Conservation (phyloP, 768 basidiomycete genomes). For the Boletus insuetus region DNA sequence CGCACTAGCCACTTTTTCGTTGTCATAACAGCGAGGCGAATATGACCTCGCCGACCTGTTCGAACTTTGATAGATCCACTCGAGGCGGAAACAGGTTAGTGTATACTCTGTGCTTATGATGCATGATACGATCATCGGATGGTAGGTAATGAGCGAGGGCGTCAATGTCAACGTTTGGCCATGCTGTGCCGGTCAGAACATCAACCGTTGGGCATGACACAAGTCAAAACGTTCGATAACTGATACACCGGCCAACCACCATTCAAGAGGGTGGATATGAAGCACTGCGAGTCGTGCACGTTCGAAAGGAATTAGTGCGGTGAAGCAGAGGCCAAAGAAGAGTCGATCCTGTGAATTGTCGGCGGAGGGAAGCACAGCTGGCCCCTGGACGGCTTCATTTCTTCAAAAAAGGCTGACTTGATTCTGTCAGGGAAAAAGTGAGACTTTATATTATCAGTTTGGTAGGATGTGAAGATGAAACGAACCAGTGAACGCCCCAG, state of each 20-base stretch:
- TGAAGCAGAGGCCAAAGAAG: conserved; percentile 1
- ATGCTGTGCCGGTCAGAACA: conserved; percentile 11
- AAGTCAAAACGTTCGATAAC: not conserved
- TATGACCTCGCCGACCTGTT: not conserved
- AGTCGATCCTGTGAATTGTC: conserved; percentile 5
- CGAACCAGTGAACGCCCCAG: not conserved
- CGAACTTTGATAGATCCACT: not conserved
- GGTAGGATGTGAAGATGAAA: conserved; percentile 10
- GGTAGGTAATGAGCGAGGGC: not conserved
- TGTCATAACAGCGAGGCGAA: not conserved
- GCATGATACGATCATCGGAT: conserved; percentile 7
- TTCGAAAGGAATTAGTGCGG: conserved; percentile 3
- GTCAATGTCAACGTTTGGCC: conserved; percentile 4
- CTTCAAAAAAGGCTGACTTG: not conserved
- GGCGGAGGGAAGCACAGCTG: conserved; percentile 8
- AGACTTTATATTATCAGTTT: not conserved
- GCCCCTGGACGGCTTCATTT: conserved; percentile 3
- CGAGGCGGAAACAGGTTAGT: not conserved
- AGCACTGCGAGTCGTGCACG: not conserved
- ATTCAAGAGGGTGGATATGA: not conserved
- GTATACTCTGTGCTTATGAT: not conserved
- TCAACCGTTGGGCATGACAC: not conserved
- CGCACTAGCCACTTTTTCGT: not conserved
- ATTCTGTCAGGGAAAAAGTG: conserved; percentile 3
- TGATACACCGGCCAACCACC: not conserved